Evolutionary conservation across 1,284 basidiomycete species (phyloP).

Genomic region (Agaricales sp.): DNA sequence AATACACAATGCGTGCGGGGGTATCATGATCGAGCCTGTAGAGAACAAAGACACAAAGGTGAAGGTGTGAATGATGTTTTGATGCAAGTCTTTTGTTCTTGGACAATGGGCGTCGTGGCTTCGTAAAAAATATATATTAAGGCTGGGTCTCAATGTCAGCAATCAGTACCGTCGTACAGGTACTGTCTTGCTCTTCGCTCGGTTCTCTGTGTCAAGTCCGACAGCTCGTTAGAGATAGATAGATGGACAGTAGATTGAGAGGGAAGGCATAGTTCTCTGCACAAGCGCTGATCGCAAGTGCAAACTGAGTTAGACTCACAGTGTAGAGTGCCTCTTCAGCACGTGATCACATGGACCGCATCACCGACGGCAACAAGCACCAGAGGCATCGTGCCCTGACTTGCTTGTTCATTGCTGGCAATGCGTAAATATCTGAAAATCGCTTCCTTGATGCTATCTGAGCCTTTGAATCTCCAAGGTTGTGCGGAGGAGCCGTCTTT

Average conservation of each 20-base stretch:
- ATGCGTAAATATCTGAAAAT: constrained; percentile 39
- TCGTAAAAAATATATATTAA: no score
- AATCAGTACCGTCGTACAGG: no score
- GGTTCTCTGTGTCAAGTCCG: no score
- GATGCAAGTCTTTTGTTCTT: neutral
- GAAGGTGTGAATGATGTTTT: neutral
- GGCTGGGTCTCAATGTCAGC: no score
- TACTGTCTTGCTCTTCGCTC: no score
- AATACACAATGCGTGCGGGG: neutral
- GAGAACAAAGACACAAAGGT: neutral
- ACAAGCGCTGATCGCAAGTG: neutral
- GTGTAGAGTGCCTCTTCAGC: neutral
- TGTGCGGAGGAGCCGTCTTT: constrained; percentile 67
- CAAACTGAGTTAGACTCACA: neutral
- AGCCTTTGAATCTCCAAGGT: constrained; percentile 23
- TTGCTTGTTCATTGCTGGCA: constrained; percentile 47
- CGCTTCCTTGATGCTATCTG: constrained; percentile 2
- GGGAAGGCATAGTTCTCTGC: no score
- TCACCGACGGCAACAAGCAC: neutral
- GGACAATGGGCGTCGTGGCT: no score
- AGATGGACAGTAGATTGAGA: no score
- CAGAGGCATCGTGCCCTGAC: constrained; percentile 16
- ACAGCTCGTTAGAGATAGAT: no score
- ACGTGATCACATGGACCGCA: neutral
- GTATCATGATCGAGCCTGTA: neutral